Evolutionary conservation across 495 filamentous ascomycete genomes (phyloP).

Genomic region (Wilcoxina mikolae): DNA sequence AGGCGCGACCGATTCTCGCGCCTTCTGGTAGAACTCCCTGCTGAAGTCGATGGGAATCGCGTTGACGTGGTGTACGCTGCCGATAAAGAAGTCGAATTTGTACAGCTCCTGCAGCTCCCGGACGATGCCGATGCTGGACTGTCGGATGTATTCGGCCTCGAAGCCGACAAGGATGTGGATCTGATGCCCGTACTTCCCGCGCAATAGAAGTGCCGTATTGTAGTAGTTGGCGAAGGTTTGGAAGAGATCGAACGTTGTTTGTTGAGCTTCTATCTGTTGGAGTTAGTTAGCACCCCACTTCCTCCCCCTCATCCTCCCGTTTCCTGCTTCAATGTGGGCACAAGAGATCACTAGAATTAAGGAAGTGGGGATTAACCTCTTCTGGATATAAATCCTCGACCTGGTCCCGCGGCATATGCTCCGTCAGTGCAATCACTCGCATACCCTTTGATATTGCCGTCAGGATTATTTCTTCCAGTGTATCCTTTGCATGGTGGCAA

Average conservation of each 20-base stretch:
- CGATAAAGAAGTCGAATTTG: constrained; percentile 72
- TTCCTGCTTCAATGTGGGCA: not conserved
- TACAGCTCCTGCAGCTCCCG: constrained; percentile 42
- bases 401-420: constrained; percentile 77
- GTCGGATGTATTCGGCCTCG: constrained; percentile 81
- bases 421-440: constrained; percentile 74
- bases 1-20: constrained; percentile 26
- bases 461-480: constrained; percentile 68
- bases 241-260: constrained; percentile 12
- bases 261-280: constrained; percentile 13
- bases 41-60: constrained; percentile 85
- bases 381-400: constrained; percentile 77
- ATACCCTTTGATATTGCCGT: constrained; percentile 66
- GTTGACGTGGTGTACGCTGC: constrained; percentile 76
- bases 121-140: constrained; percentile 46
- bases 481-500: constrained; percentile 76
- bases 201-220: constrained; percentile 39
- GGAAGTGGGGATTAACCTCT: constrained; percentile 44
- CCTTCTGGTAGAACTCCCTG: constrained; percentile 48
- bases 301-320: not conserved
- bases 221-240: constrained; percentile 19
- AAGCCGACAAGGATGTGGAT: constrained; percentile 81
- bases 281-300: constrained; percentile 19
- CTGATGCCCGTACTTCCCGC: constrained; percentile 47
- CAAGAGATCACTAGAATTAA: not conserved